Evolutionary conservation across 305 asterid species (phyloP), one percentile per base, ranked within the genome.

Genomic region (Fraxinus albicans): DNA sequence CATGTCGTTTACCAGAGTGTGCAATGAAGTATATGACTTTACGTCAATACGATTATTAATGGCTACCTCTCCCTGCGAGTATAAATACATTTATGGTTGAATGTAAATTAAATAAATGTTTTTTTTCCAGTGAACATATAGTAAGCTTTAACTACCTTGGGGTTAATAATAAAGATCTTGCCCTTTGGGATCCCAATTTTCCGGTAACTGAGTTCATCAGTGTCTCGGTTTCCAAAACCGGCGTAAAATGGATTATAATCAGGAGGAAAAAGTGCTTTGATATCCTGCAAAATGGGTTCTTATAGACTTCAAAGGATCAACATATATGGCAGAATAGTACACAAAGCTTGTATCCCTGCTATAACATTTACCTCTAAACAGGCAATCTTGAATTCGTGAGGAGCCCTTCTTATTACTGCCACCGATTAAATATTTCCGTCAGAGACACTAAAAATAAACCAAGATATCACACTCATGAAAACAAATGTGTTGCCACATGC

Each of bases 151-250:
- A 21, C 4, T 85, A 94, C 99, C 99, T 95, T 97, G 8, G 99
- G 99, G 87, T 97, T 97, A 84, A 97, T 97, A 79, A 97, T 97
- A 78, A 97, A 95, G 85, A 97, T 97, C 83, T 95, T 97, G 82
- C 99, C 99, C 95, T 95, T 94, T 0, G 99, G 99, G 40, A 97
- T 97, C 83, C 99, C 99, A 58, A 95, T 95, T 91, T 93, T 95
- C 78, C 97, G 93, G 87, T 97, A 97, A 89, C 99, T 97, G 80
- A 97, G 95, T 91, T 97, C 98, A 81, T 97, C 99, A 0, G 99
- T 97, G 88, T 94, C 99, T 88, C 99, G 87, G 84, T 97, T 97
- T 76, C 99, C 99, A 79, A 97, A 97, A 25, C 99, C 99, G 42
- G 99, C 99, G 47, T 97, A 97, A 75, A 97, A 97, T 3, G 99